These are phyloP conservation scores for Persicaria tinctoria DNA, from an alignment of 148 eudicot genomes.

Conservation along the genomic window DNA sequence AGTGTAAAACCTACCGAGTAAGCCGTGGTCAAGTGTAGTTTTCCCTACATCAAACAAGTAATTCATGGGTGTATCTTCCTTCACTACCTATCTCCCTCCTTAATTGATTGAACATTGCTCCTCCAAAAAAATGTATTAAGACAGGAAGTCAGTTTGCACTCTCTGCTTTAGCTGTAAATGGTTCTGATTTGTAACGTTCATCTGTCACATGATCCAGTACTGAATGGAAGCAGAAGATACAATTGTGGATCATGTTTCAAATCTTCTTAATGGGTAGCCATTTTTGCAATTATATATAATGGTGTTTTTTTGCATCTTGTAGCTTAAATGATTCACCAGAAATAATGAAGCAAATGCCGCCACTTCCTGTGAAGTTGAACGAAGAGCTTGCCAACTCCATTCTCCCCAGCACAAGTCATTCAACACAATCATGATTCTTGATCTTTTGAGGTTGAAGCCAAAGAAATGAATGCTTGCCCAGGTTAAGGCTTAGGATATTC, in stretches of 20 bases:
- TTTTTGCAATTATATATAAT: not conserved
- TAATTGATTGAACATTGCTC: no score
- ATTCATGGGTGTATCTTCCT: no score
- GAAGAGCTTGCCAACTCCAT: conserved; percentile 71
- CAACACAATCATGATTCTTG: not conserved
- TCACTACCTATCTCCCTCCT: no score
- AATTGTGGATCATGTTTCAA: no score
- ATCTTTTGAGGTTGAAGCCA: not conserved
- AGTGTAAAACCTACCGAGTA: no score
- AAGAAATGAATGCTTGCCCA: not conserved
- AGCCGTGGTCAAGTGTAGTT: no score
- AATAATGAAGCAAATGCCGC: conserved; percentile 96
- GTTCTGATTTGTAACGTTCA: no score
- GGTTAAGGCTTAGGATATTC: conserved; percentile 1
- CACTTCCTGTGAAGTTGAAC: conserved; percentile 76
- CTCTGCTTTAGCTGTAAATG: no score
- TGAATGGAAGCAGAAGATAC: no score
- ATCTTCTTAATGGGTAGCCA: no score
- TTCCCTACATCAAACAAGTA: no score
- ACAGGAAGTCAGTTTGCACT: not conserved
- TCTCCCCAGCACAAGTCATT: conserved; percentile 50
- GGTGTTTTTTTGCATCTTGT: not conserved
- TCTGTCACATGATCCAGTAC: no score
- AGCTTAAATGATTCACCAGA: conserved; percentile 78
- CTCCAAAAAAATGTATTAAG: not conserved